Evolutionary conservation across 805 yeast genomes (phyloP).

Genomic region (Lipomyces lipofer): DNA sequence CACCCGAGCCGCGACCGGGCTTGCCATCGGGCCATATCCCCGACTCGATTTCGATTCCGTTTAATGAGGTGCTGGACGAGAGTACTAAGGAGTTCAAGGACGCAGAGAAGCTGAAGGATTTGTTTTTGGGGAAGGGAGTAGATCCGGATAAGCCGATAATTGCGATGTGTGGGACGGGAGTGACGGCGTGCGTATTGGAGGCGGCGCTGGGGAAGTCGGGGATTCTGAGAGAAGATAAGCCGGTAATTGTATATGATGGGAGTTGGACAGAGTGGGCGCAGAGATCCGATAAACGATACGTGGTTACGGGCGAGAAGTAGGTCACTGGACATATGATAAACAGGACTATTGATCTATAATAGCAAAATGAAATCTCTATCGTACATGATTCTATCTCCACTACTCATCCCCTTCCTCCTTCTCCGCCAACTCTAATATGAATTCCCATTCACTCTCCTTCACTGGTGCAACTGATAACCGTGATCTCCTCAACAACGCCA

Average conservation of each 20-base stretch:
- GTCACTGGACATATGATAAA: not conserved
- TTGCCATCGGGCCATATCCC: constrained; percentile 88
- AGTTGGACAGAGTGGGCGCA: constrained; percentile 73
- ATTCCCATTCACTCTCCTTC: constrained; percentile 45
- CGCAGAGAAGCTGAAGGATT: constrained; percentile 47
- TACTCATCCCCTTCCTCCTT: constrained; percentile 29
- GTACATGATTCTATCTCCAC: not conserved
- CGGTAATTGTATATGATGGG: constrained; percentile 70
- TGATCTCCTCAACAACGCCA: constrained; percentile 51
- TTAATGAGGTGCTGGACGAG: constrained; percentile 55
- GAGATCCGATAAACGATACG: constrained; percentile 59
- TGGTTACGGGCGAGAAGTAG: constrained; percentile 45
- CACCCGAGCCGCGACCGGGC: constrained; percentile 88
- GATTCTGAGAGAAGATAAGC: constrained; percentile 43
- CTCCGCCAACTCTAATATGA: constrained; percentile 43
- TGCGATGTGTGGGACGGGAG: constrained; percentile 95
- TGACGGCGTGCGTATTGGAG: constrained; percentile 85
- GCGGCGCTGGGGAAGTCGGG: constrained; percentile 62
- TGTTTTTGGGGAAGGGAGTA: constrained; percentile 49
- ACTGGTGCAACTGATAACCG: constrained; percentile 57
- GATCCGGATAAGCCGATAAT: constrained; percentile 62
- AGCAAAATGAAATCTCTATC: not conserved
- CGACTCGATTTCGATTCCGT: constrained; percentile 76
- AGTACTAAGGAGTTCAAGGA: constrained; percentile 51
- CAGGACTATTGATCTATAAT: not conserved